Base-by-base conservation (phyloP, 306 rosid species). In the Ochetophila trinervis region DNA sequence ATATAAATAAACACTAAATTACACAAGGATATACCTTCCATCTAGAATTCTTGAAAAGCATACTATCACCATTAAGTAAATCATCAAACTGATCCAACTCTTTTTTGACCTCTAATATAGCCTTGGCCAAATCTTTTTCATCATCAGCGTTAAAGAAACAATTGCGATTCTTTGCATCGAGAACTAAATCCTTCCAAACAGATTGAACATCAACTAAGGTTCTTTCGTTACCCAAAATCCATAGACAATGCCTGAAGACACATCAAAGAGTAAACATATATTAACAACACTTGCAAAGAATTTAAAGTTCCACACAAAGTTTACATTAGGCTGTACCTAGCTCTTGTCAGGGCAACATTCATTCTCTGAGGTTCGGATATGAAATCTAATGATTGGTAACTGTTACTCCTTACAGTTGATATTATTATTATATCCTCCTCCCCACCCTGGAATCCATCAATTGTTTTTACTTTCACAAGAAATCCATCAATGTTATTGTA, bases 301-400 rank as follows among this genome's bases (percentile, higher is more conserved):
- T 5, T 36, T 54, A 69, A 21, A 21, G 30, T 15, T 21, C 15
- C 0, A 3, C 5, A 23, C 37, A 45, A 37, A 54, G 11, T 19
- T 36, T 4, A 35, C 30, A 42, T 35, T 34, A 66, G 21, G 12
- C 11, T 67, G 37, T 79, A 90, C 97, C 97, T 78, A 2, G 97
- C 97, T 74, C 95, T 84, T 11, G 97, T 90, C 53, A 90, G 87
- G 73, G 95, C 83, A 70, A 90, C 97, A 84, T 90, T 90, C 21
- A 78, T 69, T 75, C 97, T 78, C 60, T 80, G 85, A 37, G 53
- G 78, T 60, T 55, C 68, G 7, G 92, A 86, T 23, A 88, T 67
- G 54, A 90, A 90, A 22, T 24, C 70, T 47, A 87, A 68, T 11
- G 90, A 83, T 8, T 63, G 48, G 32, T 48, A 51, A 2, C 65